Percentiles rank a stretch among this genome's conserved stretches.
Evolutionary conservation across 805 yeast genomes (phyloP).

Genomic region (Metschnikowia cerradonensis): DNA sequence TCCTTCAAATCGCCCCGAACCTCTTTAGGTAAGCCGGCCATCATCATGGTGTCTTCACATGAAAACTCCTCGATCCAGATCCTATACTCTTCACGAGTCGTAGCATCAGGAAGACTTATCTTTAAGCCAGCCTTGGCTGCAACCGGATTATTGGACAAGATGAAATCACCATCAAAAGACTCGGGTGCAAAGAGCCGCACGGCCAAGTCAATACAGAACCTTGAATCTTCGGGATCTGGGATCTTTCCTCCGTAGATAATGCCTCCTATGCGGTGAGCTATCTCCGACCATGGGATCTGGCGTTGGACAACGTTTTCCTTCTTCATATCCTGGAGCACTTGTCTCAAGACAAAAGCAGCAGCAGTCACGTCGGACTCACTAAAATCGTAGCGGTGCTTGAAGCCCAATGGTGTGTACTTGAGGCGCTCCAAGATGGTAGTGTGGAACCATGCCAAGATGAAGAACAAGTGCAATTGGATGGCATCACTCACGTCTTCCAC

Average conservation of each 20-base stretch:
- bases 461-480: conserved; percentile 35
- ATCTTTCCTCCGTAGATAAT: conserved; percentile 68
- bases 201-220: conserved; percentile 33
- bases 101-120: conserved; percentile 48
- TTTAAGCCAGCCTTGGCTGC: conserved; percentile 12
- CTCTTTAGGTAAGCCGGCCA: conserved; percentile 49
- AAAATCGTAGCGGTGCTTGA: conserved; percentile 59
- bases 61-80: conserved; percentile 56
- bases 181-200: conserved; percentile 32
- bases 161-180: conserved; percentile 42
- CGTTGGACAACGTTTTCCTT: conserved; percentile 1
- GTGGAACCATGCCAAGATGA: conserved; percentile 68
- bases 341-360: conserved; percentile 42
- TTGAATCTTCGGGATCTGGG: conserved; percentile 38
- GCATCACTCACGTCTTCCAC: not conserved
- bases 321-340: conserved; percentile 26
- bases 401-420: conserved; percentile 61
- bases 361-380: conserved; percentile 66
- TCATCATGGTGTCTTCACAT: conserved; percentile 45
- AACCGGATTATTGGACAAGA: conserved; percentile 31
- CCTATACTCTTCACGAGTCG: conserved; percentile 27
- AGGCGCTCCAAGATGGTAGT: conserved; percentile 55
- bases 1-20: conserved; percentile 34
- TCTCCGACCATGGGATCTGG: conserved; percentile 50
- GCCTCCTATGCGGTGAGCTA: conserved; percentile 47